These are phyloP conservation scores for Laburnicola sp. DNA, from an alignment of 2,329 filamentous ascomycete species.

Conservation along the genomic window DNA sequence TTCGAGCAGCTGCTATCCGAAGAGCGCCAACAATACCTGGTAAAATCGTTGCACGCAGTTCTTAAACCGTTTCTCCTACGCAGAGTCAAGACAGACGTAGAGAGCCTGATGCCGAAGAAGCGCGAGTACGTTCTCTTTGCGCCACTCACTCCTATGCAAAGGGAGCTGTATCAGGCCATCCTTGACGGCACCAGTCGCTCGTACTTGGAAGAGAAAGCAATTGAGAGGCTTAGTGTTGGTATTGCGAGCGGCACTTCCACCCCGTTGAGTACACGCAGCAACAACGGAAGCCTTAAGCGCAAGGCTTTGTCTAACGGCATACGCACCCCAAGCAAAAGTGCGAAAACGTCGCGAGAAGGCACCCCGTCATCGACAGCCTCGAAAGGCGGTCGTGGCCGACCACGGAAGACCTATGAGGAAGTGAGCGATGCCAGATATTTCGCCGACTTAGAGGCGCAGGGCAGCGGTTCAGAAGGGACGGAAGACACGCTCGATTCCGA, in stretches of 20 bases:
- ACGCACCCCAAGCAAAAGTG: conserved; percentile 66
- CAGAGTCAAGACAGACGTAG: conserved; percentile 90
- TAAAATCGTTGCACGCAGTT: conserved; percentile 89
- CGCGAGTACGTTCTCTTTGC: conserved; percentile 95
- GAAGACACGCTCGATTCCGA: conserved; percentile 49
- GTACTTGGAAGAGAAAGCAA: conserved; percentile 74
- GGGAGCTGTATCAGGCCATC: conserved; percentile 85
- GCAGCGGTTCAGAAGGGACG: conserved; percentile 48
- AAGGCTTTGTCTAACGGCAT: conserved; percentile 51
- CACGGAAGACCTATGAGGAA: conserved; percentile 65
- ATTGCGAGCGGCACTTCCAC: conserved; percentile 51
- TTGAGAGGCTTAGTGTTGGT: conserved; percentile 61
- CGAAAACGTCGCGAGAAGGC: conserved; percentile 72
- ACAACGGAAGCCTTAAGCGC: conserved; percentile 60
- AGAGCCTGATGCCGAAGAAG: conserved; percentile 89
- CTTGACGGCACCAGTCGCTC: conserved; percentile 55
- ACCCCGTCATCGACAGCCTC: conserved; percentile 65
- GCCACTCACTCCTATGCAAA: conserved; percentile 86
- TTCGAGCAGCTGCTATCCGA: conserved; percentile 80
- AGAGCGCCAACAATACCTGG: conserved; percentile 73
- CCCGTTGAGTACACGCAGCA: conserved; percentile 48
- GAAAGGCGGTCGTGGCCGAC: conserved; percentile 57
- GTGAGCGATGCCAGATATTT: conserved; percentile 87
- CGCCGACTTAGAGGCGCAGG: conserved; percentile 67
- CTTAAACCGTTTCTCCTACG: conserved; percentile 88